Evolutionary conservation across 495 filamentous ascomycete species (phyloP).

Genomic region (Hyaloscypha variabilis): DNA sequence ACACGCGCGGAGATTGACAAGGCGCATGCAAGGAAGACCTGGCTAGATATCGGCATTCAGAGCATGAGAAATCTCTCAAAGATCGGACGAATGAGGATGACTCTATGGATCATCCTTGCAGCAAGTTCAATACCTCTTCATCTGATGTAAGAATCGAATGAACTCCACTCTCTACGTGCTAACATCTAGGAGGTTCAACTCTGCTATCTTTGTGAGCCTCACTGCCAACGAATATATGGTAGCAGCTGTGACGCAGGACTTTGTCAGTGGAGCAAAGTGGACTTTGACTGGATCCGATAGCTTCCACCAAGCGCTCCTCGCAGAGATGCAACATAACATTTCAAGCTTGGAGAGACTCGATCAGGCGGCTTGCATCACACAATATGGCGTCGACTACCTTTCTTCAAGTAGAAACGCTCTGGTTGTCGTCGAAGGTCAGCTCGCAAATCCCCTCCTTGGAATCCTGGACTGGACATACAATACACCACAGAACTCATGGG

Average conservation of each 20-base stretch:
- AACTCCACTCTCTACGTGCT: neutral
- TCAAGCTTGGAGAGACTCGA: conserved; percentile 30
- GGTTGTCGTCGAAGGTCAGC: conserved; percentile 12
- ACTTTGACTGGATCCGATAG: neutral
- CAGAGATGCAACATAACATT: conserved; percentile 24
- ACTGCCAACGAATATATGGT: conserved; percentile 42
- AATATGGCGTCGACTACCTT: conserved; percentile 36
- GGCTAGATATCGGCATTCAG: conserved; percentile 45
- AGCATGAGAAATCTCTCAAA: conserved; percentile 41
- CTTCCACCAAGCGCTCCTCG: conserved; percentile 10
- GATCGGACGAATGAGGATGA: conserved; percentile 31
- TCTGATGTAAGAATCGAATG: conserved; percentile 31
- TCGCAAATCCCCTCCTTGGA: conserved; percentile 9
- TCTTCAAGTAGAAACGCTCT: conserved; percentile 31
- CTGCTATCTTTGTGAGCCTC: conserved; percentile 33
- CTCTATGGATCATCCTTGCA: conserved; percentile 31
- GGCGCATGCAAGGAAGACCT: conserved; percentile 37
- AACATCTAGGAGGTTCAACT: conserved; percentile 31
- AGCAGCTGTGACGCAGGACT: conserved; percentile 38
- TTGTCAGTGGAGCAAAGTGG: conserved; percentile 34
- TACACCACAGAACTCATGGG: conserved; percentile 17
- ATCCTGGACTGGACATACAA: conserved; percentile 22
- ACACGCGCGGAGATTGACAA: conserved; percentile 42
- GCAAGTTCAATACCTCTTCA: conserved; percentile 37
- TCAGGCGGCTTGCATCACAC: conserved; percentile 36